Evolutionary conservation across 495 filamentous ascomycete species (phyloP).

Genomic region (Pyrenopolyporus hunteri): DNA sequence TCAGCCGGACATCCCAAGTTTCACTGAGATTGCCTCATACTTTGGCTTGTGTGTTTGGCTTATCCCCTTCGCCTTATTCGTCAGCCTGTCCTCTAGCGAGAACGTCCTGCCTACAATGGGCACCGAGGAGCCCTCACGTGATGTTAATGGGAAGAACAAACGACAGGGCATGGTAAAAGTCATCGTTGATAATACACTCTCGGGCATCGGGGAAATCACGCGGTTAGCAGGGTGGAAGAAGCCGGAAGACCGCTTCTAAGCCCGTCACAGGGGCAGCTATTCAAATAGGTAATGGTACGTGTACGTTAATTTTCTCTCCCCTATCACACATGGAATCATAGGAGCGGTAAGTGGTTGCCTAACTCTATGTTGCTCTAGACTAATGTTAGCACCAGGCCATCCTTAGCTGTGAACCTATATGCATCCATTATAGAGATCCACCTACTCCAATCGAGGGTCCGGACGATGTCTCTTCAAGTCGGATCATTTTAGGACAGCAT

Average conservation of each 20-base stretch:
- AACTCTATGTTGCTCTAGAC: background rate
- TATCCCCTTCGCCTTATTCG: slow-evolving; percentile 93
- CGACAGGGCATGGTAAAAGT: slow-evolving; percentile 90
- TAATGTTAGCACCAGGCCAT: slow-evolving; percentile 7
- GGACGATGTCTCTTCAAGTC: background rate
- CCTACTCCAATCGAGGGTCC: background rate
- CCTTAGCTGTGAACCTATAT: background rate
- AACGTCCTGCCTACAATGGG: slow-evolving; percentile 90
- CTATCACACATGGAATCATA: background rate
- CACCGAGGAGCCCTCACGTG: slow-evolving; percentile 51
- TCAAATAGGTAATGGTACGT: slow-evolving; percentile 16
- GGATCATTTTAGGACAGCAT: background rate
- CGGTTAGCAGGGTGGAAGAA: slow-evolving; percentile 71
- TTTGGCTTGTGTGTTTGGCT: slow-evolving; percentile 98
- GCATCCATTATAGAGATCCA: background rate
- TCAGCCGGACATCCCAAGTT: slow-evolving; percentile 71
- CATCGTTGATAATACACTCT: slow-evolving; percentile 75
- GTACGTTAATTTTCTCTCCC: slow-evolving; percentile 7
- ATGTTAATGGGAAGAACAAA: slow-evolving; percentile 58
- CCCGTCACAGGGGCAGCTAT: background rate
- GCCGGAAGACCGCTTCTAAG: slow-evolving; percentile 43
- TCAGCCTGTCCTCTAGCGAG: slow-evolving; percentile 88
- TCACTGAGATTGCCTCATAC: slow-evolving; percentile 94
- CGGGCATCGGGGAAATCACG: slow-evolving; percentile 74
- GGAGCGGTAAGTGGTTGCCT: slow-evolving; percentile 8